These are phyloP conservation scores for Brassica hybrid DNA, from an alignment of 441 rosid species.

Conservation along the genomic window DNA sequence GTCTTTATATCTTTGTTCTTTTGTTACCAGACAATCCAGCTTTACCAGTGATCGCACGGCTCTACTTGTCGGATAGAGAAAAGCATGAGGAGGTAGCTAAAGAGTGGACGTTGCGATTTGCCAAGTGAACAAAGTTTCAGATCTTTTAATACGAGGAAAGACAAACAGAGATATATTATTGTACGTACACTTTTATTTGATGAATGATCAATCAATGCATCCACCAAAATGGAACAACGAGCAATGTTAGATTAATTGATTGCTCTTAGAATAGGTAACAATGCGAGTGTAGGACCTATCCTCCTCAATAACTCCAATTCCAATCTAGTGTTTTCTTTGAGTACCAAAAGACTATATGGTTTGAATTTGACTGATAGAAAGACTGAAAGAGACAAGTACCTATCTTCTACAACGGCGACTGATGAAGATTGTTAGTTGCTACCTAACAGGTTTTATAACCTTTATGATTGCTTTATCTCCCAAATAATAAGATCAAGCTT, in stretches of 20 bases:
- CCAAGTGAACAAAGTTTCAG: slow-evolving; percentile 53
- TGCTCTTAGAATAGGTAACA: slow-evolving; percentile 33
- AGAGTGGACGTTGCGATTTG: slow-evolving; percentile 87
- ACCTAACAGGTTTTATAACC: slow-evolving; percentile 36
- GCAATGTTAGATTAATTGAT: slow-evolving; percentile 36
- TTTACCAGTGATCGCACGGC: slow-evolving; percentile 67
- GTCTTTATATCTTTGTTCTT: slow-evolving; percentile 4
- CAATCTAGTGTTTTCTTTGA: slow-evolving; percentile 22
- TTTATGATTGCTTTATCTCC: slow-evolving; percentile 22
- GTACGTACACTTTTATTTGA: slow-evolving; percentile 28
- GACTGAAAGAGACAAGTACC: not conserved
- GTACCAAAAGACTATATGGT: slow-evolving; percentile 12
- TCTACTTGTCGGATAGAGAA: slow-evolving; percentile 72
- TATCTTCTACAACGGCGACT: slow-evolving; percentile 17
- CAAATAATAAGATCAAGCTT: slow-evolving; percentile 22
- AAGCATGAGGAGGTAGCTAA: slow-evolving; percentile 70
- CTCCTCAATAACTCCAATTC: slow-evolving; percentile 26
- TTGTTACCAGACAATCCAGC: slow-evolving; percentile 61
- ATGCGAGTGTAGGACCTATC: slow-evolving; percentile 38
- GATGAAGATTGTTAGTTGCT: slow-evolving; percentile 40
- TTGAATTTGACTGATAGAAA: slow-evolving; percentile 7
- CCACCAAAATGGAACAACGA: slow-evolving; percentile 29
- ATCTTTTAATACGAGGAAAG: slow-evolving; percentile 22
- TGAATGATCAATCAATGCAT: slow-evolving; percentile 27
- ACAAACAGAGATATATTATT: slow-evolving; percentile 4